phyloP scores from a whole-genome alignment of 805 yeast genomes.

The Maudiozyma turicensis region DNA sequence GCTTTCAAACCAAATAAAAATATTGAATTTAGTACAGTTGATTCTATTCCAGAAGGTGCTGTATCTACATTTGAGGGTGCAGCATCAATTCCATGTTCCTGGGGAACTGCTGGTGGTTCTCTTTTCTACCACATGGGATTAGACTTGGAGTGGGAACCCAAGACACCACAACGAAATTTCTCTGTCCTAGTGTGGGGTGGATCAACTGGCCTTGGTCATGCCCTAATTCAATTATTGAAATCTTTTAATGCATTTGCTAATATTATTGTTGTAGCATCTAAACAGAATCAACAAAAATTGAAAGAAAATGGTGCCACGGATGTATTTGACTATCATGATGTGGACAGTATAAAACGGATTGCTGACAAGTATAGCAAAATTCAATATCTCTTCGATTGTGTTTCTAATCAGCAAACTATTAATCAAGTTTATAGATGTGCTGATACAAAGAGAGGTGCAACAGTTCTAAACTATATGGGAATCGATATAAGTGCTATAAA shows the following conservation, averaged over 20 bases:
- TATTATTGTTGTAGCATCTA: conserved; percentile 43
- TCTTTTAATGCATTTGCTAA: conserved; percentile 29
- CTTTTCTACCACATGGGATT: conserved; percentile 30
- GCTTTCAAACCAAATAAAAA: conserved; percentile 10
- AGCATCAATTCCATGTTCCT: conserved; percentile 47
- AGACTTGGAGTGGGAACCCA: conserved; percentile 13
- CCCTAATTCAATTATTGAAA: conserved; percentile 41
- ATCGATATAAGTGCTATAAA: conserved; percentile 19
- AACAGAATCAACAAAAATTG: conserved; percentile 34
- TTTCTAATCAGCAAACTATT: conserved; percentile 26
- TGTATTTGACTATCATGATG: conserved; percentile 36
- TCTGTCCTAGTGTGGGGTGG: conserved; percentile 55
- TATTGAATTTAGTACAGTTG: conserved; percentile 12
- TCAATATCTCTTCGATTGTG: conserved; percentile 29
- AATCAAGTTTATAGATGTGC: conserved; percentile 30
- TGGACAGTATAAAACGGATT: conserved; percentile 37
- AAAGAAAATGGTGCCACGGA: conserved; percentile 31
- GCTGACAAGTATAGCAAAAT: conserved; percentile 25
- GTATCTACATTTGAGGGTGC: conserved; percentile 55
- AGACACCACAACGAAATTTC: conserved; percentile 26
- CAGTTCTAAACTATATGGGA: conserved; percentile 28
- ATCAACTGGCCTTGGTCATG: conserved; percentile 51
- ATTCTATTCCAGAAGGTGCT: conserved; percentile 28
- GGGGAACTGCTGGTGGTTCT: conserved; percentile 39
- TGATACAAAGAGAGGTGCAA: conserved; percentile 25